Percentiles rank a stretch among this genome's conserved stretches.
Conservation (phyloP, 2,329 filamentous ascomycete species). For the Sclerotinia subarctica region DNA sequence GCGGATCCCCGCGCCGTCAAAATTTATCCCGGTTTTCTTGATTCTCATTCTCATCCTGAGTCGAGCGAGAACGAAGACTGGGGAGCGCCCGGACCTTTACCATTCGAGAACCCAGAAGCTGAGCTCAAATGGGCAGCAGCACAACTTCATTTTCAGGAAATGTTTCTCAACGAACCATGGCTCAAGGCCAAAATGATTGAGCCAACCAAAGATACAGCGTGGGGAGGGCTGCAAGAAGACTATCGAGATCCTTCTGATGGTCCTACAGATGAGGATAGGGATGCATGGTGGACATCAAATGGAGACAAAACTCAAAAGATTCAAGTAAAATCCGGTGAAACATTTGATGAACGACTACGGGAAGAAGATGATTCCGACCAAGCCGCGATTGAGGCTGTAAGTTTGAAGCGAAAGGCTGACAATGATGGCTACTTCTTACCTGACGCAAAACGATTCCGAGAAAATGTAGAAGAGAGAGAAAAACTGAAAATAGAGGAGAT, state of each 20-base stretch:
- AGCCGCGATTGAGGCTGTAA: not conserved
- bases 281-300: not conserved
- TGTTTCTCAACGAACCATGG: not conserved
- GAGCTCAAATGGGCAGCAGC: slow-evolving; percentile 19
- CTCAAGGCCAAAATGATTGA: not conserved
- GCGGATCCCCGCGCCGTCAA: not conserved
- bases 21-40: no score
- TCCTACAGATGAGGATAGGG: not conserved
- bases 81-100: slow-evolving; percentile 17
- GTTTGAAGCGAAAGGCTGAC: slow-evolving; percentile 4
- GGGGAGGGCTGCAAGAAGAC: not conserved
- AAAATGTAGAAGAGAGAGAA: not conserved
- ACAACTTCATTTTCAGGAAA: slow-evolving; percentile 9
- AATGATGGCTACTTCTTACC: slow-evolving; percentile 12
- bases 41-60: not conserved
- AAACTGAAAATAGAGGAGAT: not conserved
- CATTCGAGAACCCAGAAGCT: slow-evolving; percentile 8
- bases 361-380: not conserved
- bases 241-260: not conserved
- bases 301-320: no score
- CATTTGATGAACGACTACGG: not conserved
- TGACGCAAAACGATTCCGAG: slow-evolving; percentile 10
- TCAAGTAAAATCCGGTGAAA: not conserved
- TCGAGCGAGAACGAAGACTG: not conserved
- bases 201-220: slow-evolving; percentile 10